Base-by-base conservation (phyloP, 2,329 filamentous ascomycete genomes). In the Hansfordia pulvinata region DNA sequence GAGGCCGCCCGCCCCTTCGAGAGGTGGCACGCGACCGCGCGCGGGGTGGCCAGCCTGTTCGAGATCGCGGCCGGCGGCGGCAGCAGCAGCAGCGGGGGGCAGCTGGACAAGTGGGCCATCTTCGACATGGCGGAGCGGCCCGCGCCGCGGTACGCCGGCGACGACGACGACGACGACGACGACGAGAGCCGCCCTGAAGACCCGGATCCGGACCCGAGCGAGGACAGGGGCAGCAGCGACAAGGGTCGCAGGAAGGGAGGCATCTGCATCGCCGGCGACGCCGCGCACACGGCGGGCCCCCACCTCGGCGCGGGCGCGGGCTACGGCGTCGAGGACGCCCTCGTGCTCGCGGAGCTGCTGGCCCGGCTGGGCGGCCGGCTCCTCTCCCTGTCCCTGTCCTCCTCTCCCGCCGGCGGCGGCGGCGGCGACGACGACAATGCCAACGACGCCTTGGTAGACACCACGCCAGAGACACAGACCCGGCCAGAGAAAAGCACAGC, bases 261-360 rank as follows among this genome's bases (percentile, higher is more conserved):
- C 2, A 43, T 69, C 0, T 62, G 60, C 23, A 36, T 72, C 3
- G 49, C 67, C 0, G 68, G 68, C 6, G 67, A 73, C 34, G 65
- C 67, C 1, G 69, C 69, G 4, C 68, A 73, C 34, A 65, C 67
- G 1, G 48, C 54, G 0, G 62, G 59, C 1, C 68, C 68, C 1
- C 64, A 70, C 41, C 58, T 64, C 8, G 67, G 67, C 3, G 57
- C 64, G 0, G 68, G 68, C 5, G 68, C 67, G 2, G 62, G 65
- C 3, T 59, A 63, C 39, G 66, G 64, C 10, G 55, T 72, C 29
- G 68, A 72, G 41, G 68, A 72, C 32, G 58, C 56, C 2, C 49
- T 64, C 15, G 41, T 59, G 1, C 49, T 68, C 19, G 47, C 51
- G 6, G 40, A 44, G 6, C 28, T 62, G 4, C 32, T 64, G 18